Base-by-base conservation (phyloP, 257 asterid genomes). In the Paulownia fortunei region DNA sequence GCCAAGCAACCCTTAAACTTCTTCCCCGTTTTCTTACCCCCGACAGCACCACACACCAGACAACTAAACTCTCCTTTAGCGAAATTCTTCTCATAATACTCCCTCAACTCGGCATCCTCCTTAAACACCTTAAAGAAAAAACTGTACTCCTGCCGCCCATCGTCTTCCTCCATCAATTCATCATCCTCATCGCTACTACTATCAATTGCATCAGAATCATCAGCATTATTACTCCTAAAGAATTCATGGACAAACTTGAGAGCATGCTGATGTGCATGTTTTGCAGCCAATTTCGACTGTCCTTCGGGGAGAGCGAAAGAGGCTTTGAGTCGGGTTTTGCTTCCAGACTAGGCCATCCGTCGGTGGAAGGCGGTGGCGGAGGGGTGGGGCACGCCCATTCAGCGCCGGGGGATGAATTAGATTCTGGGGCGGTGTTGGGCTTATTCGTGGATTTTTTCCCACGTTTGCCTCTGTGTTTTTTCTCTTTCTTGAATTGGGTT, bases 11-110 rank as follows among this genome's bases (percentile, higher is more conserved):
- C 88, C 82, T 81, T 92, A 71, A 69, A 90, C 89, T 79, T 94
- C 84, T 86, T 94, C 74, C 84, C 51, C 15, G 79, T 77, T 49
- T 77, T 80, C 89, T 81, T 89, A 16, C 84, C 84, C 54, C 89
- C 90, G 64, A 85, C 18, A 18, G 90, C 91, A 26, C 90, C 87
- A 77, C 97, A 94, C 18, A 94, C 96, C 81, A 94, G 81, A 66
- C 98, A 94, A 47, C 60, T 75, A 62, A 94, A 91, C 73, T 81
- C 88, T 2, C 97, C 98, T 62, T 74, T 69, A 0, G 63, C 87
- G 4, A 65, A 80, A 81, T 84, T 86, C 78, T 87, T 89, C 83
- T 61, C 76, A 24, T 94, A 90, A 47, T 76, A 84, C 61, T 69
- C 90, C 81, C 80, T 91, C 86, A 94, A 81, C 23, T 24, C 79